Evolutionary conservation across 768 basidiomycete genomes (phyloP).

Genomic region (Kwoniella newhampshirensis): DNA sequence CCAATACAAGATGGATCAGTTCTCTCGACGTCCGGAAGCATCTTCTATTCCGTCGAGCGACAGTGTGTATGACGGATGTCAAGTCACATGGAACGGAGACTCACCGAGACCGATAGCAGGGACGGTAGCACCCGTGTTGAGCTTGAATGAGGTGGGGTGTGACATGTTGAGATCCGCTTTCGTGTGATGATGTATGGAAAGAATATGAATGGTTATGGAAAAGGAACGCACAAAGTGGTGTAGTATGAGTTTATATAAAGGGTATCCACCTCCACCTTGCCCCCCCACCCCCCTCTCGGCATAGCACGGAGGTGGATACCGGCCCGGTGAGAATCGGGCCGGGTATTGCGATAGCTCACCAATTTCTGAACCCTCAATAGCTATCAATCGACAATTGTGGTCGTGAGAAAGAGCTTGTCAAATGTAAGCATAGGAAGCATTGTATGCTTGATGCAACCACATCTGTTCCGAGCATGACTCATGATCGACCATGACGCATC

Average conservation of each 20-base stretch:
- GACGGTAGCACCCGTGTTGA: conserved; percentile 60
- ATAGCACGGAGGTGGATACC: neutral
- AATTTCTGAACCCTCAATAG: neutral
- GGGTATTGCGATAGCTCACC: too few species aligned
- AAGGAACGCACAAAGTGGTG: neutral
- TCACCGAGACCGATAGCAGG: conserved; percentile 78
- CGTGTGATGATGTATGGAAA: neutral
- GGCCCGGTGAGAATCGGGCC: neutral
- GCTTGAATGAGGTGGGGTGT: conserved; percentile 42
- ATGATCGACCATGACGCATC: too few species aligned
- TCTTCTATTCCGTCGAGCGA: too few species aligned
- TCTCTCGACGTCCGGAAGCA: too few species aligned
- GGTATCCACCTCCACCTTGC: neutral
- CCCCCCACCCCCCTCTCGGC: neutral
- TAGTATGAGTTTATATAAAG: neutral
- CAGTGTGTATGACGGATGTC: too few species aligned
- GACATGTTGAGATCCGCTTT: neutral
- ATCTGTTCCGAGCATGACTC: too few species aligned
- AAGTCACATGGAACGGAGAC: too few species aligned
- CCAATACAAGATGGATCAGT: too few species aligned
- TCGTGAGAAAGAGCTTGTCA: too few species aligned
- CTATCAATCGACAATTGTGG: too few species aligned
- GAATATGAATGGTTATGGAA: neutral
- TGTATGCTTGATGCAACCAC: too few species aligned
- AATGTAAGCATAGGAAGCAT: too few species aligned